phyloP scores from a whole-genome alignment of 2,329 filamentous ascomycete genomes.

The Pleoardoris graminearum region DNA sequence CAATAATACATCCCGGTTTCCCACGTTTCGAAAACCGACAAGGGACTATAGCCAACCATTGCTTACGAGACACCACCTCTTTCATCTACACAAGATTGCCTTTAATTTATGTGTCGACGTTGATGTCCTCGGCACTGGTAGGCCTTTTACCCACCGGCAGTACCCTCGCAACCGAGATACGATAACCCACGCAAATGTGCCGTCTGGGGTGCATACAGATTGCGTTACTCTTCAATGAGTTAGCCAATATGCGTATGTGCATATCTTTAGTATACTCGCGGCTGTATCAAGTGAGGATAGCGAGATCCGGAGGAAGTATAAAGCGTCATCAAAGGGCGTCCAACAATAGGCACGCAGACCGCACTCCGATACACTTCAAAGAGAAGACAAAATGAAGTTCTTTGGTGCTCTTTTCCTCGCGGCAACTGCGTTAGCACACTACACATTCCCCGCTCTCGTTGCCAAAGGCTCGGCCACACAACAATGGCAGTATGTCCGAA shows the following conservation, averaged over 20 bases:
- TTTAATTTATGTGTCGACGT: background rate
- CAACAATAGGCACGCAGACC: no score
- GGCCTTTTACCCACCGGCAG: constrained; percentile 11
- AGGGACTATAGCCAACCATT: no score
- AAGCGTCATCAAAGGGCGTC: no score
- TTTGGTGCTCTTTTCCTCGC: constrained; percentile 26
- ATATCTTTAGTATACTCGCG: no score
- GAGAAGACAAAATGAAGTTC: constrained; percentile 35
- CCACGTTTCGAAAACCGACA: no score
- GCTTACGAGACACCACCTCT: background rate
- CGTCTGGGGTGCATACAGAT: constrained; percentile 6
- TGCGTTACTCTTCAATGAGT: no score
- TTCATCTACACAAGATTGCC: background rate
- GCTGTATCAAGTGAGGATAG: no score
- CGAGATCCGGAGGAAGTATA: no score
- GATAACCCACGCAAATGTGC: background rate
- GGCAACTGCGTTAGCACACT: constrained; percentile 35
- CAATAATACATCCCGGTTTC: no score
- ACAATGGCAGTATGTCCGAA: constrained; percentile 42
- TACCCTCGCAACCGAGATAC: background rate
- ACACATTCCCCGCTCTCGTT: constrained; percentile 39
- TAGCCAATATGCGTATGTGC: no score
- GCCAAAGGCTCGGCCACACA: constrained; percentile 24
- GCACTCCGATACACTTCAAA: no score
- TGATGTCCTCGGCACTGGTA: background rate